A percentile compares a stretch with the other conserved stretches of the same genome.
These are phyloP conservation scores for Aspergillus biplanus DNA, from an alignment of 495 filamentous ascomycete species.

Conservation along the genomic window DNA sequence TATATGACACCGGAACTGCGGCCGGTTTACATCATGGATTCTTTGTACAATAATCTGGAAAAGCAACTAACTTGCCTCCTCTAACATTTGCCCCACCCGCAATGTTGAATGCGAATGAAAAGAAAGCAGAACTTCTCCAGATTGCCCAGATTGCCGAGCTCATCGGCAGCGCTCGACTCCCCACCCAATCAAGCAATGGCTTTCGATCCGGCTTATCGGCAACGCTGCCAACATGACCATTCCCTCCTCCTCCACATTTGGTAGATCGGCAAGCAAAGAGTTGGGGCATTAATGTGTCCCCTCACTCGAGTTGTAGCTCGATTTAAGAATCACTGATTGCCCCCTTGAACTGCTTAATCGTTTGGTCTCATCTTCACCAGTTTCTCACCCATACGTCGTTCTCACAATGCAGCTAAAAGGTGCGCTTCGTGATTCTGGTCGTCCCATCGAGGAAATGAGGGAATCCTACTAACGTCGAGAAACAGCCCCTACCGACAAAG, in stretches of 20 bases:
- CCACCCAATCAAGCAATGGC: conserved; percentile 8
- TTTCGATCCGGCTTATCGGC: neutral
- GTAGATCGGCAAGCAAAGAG: neutral
- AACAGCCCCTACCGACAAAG: conserved; percentile 1
- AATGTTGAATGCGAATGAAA: neutral
- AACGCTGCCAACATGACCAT: neutral
- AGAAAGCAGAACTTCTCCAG: neutral
- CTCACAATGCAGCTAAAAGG: conserved; percentile 11
- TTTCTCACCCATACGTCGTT: neutral
- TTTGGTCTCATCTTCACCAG: neutral
- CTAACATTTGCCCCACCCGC: neutral
- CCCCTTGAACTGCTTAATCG: neutral
- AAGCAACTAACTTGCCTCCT: too few relatives aligned
- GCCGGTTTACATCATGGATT: too few relatives aligned
- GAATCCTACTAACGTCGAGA: neutral
- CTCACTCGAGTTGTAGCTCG: neutral
- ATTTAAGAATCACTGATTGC: neutral
- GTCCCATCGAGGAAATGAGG: neutral
- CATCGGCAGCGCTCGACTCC: conserved; percentile 8
- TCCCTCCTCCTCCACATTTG: neutral
- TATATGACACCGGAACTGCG: too few relatives aligned
- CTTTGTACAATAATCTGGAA: too few relatives aligned
- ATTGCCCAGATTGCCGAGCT: conserved; percentile 12
- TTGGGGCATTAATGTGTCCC: conserved; percentile 8
- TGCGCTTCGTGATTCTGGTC: neutral